phyloP scores from a whole-genome alignment of 345 rosid species.

The Salix caprea region DNA sequence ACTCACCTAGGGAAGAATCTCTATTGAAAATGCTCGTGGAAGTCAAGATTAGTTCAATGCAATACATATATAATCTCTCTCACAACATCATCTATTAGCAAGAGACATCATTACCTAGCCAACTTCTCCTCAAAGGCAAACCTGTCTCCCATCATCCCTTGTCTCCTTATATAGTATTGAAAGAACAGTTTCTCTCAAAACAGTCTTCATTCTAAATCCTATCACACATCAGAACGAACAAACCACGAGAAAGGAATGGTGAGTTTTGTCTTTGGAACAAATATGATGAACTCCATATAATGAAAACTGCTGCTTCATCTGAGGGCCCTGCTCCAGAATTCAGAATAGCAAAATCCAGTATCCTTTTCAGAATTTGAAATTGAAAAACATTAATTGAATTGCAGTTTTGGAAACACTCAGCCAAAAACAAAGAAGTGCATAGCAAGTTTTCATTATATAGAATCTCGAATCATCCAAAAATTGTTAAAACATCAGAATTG shows the following conservation, averaged over 20 bases:
- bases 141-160: too few relatives aligned
- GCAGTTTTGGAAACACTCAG: neutral
- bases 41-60: too few relatives aligned
- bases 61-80: too few relatives aligned
- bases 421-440: neutral
- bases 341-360: neutral
- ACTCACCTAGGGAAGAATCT: neutral
- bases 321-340: neutral
- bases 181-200: neutral
- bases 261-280: neutral
- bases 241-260: neutral
- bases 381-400: neutral
- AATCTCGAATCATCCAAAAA: neutral
- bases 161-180: neutral
- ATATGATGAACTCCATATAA: neutral
- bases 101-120: too few relatives aligned
- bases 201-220: neutral
- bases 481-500: neutral
- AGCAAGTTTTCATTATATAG: neutral
- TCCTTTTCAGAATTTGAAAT: neutral
- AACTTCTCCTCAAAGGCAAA: too few relatives aligned
- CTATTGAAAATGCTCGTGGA: neutral
- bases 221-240: neutral
- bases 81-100: neutral
- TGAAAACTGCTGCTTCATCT: neutral